Conservation (phyloP, 352 stramenopile genomes). For the Globisporangium cederbergense region DNA sequence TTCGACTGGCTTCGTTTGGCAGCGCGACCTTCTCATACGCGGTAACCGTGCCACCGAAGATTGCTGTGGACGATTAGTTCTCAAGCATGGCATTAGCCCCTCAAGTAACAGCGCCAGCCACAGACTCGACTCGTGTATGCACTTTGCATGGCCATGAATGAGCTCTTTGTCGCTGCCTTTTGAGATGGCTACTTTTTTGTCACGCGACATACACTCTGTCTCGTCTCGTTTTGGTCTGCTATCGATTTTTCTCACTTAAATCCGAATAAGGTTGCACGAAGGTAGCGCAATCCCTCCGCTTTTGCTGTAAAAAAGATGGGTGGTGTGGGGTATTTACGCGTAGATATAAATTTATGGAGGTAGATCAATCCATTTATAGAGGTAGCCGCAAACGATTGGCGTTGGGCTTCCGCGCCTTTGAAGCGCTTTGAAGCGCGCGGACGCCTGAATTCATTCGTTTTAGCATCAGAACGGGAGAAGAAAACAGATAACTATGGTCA, state of each 20-base stretch:
- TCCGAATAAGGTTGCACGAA: background rate
- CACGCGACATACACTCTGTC: too few relatives aligned
- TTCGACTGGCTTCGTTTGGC: too few relatives aligned
- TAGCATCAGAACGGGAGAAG: conserved; percentile 70
- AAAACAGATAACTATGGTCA: conserved; percentile 83
- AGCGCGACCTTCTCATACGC: too few relatives aligned
- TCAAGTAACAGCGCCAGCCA: too few relatives aligned
- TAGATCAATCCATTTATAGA: background rate
- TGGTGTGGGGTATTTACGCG: conserved; percentile 9
- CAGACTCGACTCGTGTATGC: too few relatives aligned
- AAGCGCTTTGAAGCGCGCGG: conserved; percentile 7
- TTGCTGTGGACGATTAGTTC: too few relatives aligned
- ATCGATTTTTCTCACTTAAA: background rate
- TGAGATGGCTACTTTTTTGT: background rate
- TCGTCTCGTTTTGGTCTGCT: too few relatives aligned
- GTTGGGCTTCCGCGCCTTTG: conserved; percentile 24
- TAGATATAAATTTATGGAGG: background rate
- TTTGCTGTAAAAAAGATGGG: background rate
- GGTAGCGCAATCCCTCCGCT: background rate
- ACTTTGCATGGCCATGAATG: too few relatives aligned
- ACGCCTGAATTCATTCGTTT: conserved; percentile 35
- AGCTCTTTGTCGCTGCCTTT: background rate
- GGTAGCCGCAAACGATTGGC: conserved; percentile 41
- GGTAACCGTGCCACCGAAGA: too few relatives aligned
- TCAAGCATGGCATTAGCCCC: too few relatives aligned